Evolutionary conservation across 2,329 filamentous ascomycete species (phyloP), one percentile per base, ranked within the genome.

Genomic region (Grosmannia huntii): DNA sequence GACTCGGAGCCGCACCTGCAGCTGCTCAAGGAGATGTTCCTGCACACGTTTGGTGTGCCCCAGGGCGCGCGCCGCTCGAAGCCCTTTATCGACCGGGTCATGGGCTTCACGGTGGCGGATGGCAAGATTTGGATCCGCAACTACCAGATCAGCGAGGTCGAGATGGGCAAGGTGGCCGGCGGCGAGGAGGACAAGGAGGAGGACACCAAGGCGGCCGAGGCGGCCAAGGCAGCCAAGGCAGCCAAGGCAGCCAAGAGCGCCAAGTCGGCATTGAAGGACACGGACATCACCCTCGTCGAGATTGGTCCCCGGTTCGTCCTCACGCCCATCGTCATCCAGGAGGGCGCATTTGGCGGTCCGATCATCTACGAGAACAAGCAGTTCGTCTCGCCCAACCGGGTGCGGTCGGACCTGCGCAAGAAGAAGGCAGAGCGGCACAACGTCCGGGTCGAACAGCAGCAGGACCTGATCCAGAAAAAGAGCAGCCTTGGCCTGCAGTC

Each of bases 301-400:
- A 95, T 99, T 62, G 94, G 94, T 0, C 94, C 94, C 0, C 82
- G 94, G 52, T 92, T 96, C 65, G 90, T 96, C 33, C 76, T 96
- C 55, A 96, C 90, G 28, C 92, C 94, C 0, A 96, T 96, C 64
- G 85, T 97, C 59, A 96, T 97, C 64, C 84, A 95, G 65, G 94
- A 99, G 70, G 90, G 90, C 50, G 91, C 88, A 61, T 97, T 99
- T 66, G 92, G 92, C 57, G 94, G 94, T 0, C 92, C 94, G 3
- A 90, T 97, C 63, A 95, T 99, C 68, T 99, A 95, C 74, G 90
- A 97, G 77, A 97, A 97, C 76, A 94, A 90, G 78, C 87, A 96
- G 71, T 99, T 96, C 67, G 89, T 99, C 57, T 94, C 87, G 64
- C 94, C 94, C 11, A 99, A 99, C 81, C 89, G 96, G 73, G 83